Percentiles rank a stretch among this genome's conserved stretches.
Conservation (phyloP, 2,329 filamentous ascomycete species). For the Cladosporium sp. region DNA sequence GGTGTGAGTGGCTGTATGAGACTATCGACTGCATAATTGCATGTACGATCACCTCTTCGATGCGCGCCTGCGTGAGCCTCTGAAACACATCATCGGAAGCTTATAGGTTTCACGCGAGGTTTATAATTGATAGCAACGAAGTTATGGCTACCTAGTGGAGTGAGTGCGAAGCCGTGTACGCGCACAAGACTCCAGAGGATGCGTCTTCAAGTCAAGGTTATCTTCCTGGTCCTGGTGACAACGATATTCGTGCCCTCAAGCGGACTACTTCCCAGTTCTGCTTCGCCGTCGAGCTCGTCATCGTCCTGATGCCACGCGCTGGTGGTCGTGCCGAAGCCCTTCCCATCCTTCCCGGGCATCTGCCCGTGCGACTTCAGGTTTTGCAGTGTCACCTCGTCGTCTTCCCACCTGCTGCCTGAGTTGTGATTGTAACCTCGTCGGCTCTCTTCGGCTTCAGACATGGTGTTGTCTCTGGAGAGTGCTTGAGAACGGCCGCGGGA, state of each 20-base stretch:
- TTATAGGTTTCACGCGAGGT: too few species aligned
- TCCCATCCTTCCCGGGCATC: constrained; percentile 9
- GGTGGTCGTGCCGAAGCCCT: background rate
- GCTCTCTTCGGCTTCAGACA: background rate
- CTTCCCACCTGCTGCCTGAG: background rate
- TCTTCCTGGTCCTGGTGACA: background rate
- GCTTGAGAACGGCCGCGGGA: background rate
- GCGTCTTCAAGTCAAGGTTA: background rate
- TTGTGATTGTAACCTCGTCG: constrained; percentile 4
- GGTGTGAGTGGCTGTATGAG: too few species aligned
- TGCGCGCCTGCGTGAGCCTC: too few species aligned
- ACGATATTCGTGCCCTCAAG: background rate
- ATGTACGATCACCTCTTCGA: too few species aligned
- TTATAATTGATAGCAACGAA: too few species aligned
- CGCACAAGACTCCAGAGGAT: too few species aligned
- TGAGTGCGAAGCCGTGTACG: too few species aligned
- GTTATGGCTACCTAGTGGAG: too few species aligned
- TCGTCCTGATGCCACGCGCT: background rate
- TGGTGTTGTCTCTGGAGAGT: background rate
- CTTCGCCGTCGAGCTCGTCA: background rate
- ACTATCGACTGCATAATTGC: too few species aligned
- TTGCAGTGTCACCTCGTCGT: constrained; percentile 3
- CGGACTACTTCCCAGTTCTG: background rate
- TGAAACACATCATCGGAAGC: too few species aligned
- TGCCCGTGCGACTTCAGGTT: constrained; percentile 5